Evolutionary conservation across 2,329 filamentous ascomycete genomes (phyloP).

Genomic region (Pseudocercospora cruenta): DNA sequence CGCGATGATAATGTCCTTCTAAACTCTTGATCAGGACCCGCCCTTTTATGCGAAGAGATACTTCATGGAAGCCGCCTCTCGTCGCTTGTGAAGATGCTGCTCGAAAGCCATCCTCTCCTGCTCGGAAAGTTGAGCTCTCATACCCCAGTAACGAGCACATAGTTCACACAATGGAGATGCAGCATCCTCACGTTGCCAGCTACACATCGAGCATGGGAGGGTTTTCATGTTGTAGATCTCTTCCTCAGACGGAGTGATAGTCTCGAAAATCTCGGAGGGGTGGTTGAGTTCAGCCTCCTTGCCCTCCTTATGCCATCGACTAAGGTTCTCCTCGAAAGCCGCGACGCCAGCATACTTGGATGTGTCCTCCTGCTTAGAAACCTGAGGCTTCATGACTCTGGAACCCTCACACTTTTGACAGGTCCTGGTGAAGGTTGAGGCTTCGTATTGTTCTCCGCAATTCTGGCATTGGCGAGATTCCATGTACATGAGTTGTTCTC

Average conservation of each 20-base stretch:
- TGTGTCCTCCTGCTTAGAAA: too few species aligned
- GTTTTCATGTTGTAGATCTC: too few species aligned
- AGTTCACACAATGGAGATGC: too few species aligned
- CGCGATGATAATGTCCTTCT: not conserved
- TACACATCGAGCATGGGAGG: too few species aligned
- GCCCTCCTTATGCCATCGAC: too few species aligned
- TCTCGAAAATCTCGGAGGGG: too few species aligned
- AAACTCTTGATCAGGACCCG: not conserved
- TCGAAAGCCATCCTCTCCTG: not conserved
- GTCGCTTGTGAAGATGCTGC: not conserved
- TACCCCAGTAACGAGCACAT: too few species aligned
- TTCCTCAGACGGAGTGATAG: too few species aligned
- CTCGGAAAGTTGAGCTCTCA: not conserved
- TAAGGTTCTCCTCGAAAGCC: too few species aligned
- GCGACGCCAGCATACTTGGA: too few species aligned
- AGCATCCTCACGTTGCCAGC: too few species aligned
- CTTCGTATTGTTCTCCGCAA: not conserved
- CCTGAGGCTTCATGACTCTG: not conserved
- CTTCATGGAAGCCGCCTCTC: not conserved
- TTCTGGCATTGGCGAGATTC: not conserved
- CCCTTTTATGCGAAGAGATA: not conserved
- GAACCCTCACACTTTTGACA: not conserved
- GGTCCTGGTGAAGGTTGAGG: not conserved
- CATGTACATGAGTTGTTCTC: not conserved
- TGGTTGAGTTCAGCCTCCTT: too few species aligned